These are phyloP conservation scores for Lachancea thermotolerans DNA, from an alignment of 805 yeast genomes.

Conservation along the genomic window DNA sequence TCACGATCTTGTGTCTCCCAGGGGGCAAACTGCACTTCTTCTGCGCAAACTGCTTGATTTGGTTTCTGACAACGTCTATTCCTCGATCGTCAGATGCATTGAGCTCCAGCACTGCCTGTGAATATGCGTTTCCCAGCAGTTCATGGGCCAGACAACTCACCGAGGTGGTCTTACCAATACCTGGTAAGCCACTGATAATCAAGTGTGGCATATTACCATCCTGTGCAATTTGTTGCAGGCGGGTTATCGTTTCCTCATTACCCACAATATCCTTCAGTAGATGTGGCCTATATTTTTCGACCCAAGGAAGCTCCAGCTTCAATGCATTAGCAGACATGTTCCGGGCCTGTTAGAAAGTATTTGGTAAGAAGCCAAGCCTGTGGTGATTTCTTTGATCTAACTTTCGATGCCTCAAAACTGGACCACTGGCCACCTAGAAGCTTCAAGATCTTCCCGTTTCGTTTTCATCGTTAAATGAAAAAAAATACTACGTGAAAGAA, in stretches of 20 bases:
- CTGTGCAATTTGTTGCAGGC: conserved; percentile 73
- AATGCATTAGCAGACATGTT: conserved; percentile 4
- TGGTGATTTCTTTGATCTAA: too few relatives aligned
- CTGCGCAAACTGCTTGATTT: conserved; percentile 93
- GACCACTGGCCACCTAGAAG: too few relatives aligned
- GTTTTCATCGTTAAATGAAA: not conserved
- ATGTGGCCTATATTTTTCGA: conserved; percentile 91
- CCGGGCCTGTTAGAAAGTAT: not conserved
- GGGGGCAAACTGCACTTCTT: conserved; percentile 81
- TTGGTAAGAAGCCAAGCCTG: too few relatives aligned
- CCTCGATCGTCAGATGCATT: conserved; percentile 98
- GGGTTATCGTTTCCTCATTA: conserved; percentile 79
- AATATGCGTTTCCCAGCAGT: conserved; percentile 62
- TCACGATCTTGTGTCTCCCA: conserved; percentile 88
- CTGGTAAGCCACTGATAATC: conserved; percentile 93
- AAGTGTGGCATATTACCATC: conserved; percentile 98
- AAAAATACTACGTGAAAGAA: not conserved
- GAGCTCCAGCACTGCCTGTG: conserved; percentile 82
- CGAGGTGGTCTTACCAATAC: conserved; percentile 95
- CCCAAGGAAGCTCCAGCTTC: conserved; percentile 46
- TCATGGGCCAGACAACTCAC: conserved; percentile 84
- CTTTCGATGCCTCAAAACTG: too few relatives aligned
- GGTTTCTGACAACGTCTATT: conserved; percentile 89
- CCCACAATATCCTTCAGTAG: conserved; percentile 83
- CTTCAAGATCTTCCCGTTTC: too few relatives aligned